These are phyloP conservation scores for Globisporangium viniferum DNA, from an alignment of 352 stramenopile genomes.

Conservation along the genomic window DNA sequence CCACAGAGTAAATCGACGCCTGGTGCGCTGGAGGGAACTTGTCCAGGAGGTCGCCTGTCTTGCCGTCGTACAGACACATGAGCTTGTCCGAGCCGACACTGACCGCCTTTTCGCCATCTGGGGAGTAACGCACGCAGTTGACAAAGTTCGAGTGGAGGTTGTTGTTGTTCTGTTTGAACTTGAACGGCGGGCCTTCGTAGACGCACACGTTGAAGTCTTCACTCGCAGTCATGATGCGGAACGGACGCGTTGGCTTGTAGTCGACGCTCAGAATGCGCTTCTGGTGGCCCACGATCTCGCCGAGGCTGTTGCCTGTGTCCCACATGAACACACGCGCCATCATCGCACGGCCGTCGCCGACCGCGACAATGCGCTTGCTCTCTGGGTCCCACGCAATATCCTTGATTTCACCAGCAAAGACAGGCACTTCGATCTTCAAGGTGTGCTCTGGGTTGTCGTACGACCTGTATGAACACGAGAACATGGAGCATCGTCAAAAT, in stretches of 20 bases:
- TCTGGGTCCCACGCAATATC: conserved; percentile 96
- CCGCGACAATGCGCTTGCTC: conserved; percentile 92
- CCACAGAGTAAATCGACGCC: conserved; percentile 95
- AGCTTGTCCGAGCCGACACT: conserved; percentile 94
- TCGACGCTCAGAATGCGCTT: conserved; percentile 92
- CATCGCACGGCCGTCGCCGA: conserved; percentile 78
- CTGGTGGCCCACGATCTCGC: conserved; percentile 92
- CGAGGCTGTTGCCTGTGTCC: conserved; percentile 95
- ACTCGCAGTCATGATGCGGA: conserved; percentile 93
- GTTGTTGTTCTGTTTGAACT: conserved; percentile 93
- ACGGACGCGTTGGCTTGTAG: conserved; percentile 93
- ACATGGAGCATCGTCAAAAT: neutral
- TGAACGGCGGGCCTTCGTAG: conserved; percentile 95
- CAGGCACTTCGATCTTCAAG: conserved; percentile 91
- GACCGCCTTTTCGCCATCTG: conserved; percentile 85
- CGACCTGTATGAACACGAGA: conserved; percentile 33
- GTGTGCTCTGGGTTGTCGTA: conserved; percentile 97
- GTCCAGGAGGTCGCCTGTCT: conserved; percentile 77
- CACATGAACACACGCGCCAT: conserved; percentile 93
- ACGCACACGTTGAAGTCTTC: conserved; percentile 96
- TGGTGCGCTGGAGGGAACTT: conserved; percentile 82
- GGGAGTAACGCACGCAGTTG: conserved; percentile 94
- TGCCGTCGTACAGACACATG: conserved; percentile 95
- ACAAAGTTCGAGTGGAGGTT: conserved; percentile 95
- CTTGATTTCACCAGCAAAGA: conserved; percentile 90